Evolutionary conservation across 2,329 filamentous ascomycete species (phyloP).

Genomic region (Chrysoporthe deuterocubensis): DNA sequence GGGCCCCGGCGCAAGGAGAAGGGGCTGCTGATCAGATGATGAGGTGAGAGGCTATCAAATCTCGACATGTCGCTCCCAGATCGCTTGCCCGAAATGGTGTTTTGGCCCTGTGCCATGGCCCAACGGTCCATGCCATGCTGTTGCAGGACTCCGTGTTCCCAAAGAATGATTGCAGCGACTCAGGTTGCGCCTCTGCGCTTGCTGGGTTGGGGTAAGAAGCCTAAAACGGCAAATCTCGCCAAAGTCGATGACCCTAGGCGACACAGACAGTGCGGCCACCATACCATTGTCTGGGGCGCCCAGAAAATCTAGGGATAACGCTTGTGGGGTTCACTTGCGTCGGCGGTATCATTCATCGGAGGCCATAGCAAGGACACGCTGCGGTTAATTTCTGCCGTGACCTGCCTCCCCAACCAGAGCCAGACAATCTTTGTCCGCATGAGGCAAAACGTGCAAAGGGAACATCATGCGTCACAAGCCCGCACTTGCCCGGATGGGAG

Average conservation of each 20-base stretch:
- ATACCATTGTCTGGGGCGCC: slow-evolving; percentile 15
- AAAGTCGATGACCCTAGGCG: slow-evolving; percentile 24
- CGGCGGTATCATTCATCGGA: slow-evolving; percentile 6
- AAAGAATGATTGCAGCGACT: slow-evolving; percentile 17
- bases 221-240: slow-evolving; percentile 26
- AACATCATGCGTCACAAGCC: background rate
- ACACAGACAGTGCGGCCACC: slow-evolving; percentile 21
- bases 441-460: background rate
- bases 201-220: slow-evolving; percentile 7
- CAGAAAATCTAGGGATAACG: slow-evolving; percentile 7
- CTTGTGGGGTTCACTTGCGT: slow-evolving; percentile 21
- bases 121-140: slow-evolving; percentile 23
- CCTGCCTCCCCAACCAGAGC: slow-evolving; percentile 1
- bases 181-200: background rate
- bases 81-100: slow-evolving; percentile 26
- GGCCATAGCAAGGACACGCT: background rate
- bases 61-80: slow-evolving; percentile 20
- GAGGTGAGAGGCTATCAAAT: slow-evolving; percentile 26
- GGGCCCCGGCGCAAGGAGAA: slow-evolving; percentile 3
- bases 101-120: slow-evolving; percentile 29
- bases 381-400: background rate
- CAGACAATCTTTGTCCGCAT: slow-evolving; percentile 1
- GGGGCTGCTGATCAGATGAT: slow-evolving; percentile 28
- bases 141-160: slow-evolving; percentile 17
- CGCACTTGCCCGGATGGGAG: slow-evolving; percentile 8